Conservation (phyloP, 192 early-diverging fungal species). For the Coemansia sp. region DNA sequence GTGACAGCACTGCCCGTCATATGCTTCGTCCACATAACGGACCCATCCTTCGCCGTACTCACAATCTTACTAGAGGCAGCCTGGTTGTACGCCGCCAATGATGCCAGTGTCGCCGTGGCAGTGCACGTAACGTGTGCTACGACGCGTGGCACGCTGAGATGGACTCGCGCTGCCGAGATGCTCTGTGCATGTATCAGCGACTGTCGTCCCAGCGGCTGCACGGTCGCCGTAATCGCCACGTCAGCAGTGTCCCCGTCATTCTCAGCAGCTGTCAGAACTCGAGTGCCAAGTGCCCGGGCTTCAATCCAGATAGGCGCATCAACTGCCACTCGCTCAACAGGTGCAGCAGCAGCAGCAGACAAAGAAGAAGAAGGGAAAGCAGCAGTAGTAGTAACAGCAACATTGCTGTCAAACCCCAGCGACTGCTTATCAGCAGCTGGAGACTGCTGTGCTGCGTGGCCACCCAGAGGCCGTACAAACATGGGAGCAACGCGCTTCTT, state of each 20-base stretch:
- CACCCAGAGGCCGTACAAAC: slow-evolving; percentile 51
- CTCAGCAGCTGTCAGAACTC: not conserved
- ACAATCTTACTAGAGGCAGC: not conserved
- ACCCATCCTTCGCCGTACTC: not conserved
- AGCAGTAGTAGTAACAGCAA: not conserved
- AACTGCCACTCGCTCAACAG: not conserved
- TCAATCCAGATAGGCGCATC: slow-evolving; percentile 45
- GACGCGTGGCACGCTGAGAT: slow-evolving; percentile 29
- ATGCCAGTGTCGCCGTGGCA: not conserved
- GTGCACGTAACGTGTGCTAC: slow-evolving; percentile 25
- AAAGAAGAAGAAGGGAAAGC: not conserved
- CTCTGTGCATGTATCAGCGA: slow-evolving; percentile 41
- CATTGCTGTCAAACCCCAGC: not conserved
- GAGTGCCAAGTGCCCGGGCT: slow-evolving; percentile 29
- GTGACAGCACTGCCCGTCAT: not conserved
- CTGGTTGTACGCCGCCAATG: slow-evolving; percentile 10
- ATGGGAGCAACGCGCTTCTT: slow-evolving; percentile 81
- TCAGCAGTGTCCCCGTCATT: not conserved
- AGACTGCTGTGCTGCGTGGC: not conserved
- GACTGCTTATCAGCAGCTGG: not conserved
- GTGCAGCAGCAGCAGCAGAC: not conserved
- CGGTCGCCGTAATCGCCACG: not conserved
- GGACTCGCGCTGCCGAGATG: slow-evolving; percentile 32
- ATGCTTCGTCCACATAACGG: slow-evolving; percentile 15
- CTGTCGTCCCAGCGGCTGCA: slow-evolving; percentile 21